A percentile compares a stretch with the other conserved stretches of the same genome.
Conservation (phyloP, 305 asterid species). For the Ilex paraguariensis region DNA sequence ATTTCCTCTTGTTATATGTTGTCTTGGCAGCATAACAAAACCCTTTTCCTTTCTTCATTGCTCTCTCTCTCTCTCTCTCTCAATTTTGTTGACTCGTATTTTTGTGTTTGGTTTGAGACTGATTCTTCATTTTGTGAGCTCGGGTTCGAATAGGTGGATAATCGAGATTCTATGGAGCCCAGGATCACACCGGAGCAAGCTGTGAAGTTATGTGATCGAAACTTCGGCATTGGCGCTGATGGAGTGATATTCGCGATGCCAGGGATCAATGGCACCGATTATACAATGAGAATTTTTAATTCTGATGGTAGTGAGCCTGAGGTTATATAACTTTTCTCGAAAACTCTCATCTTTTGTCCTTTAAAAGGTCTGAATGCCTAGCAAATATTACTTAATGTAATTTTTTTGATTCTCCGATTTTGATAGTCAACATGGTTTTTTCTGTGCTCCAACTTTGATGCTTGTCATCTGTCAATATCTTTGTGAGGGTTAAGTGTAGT, state of each 20-base stretch:
- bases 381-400: neutral
- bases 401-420: neutral
- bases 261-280: constrained; percentile 77
- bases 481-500: neutral
- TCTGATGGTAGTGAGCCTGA: constrained; percentile 99
- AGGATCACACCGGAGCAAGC: constrained; percentile 85
- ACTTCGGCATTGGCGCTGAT: constrained; percentile 95
- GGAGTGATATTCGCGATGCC: constrained; percentile 93
- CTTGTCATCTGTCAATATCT: neutral
- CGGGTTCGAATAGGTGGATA: constrained; percentile 54
- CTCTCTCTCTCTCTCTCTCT: no score
- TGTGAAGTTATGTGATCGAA: constrained; percentile 70
- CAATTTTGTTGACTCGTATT: no score
- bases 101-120: no score
- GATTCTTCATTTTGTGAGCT: neutral
- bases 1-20: no score
- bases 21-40: no score
- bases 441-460: neutral
- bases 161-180: constrained; percentile 68
- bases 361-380: neutral
- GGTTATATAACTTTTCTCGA: constrained; percentile 31
- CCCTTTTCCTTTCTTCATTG: no score
- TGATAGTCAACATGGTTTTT: neutral
- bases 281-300: constrained; percentile 90
- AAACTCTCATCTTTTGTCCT: no score